These are phyloP conservation scores for Globisporangium yorkense DNA, from an alignment of 352 stramenopile genomes.

Conservation along the genomic window DNA sequence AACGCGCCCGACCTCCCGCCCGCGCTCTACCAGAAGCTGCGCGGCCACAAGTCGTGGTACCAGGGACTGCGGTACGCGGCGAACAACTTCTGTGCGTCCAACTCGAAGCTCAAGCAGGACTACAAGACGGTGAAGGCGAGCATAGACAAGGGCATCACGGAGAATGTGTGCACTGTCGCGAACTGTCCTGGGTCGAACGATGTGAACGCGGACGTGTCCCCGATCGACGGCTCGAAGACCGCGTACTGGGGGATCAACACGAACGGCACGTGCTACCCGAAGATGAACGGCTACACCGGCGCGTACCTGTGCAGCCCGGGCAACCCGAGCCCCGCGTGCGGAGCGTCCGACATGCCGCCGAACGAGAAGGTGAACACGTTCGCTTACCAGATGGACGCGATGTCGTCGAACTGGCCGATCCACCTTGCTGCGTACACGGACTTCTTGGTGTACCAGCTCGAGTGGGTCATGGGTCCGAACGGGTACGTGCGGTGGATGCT, in stretches of 20 bases:
- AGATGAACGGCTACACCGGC: constrained; percentile 58
- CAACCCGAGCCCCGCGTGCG: constrained; percentile 32
- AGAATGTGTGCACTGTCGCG: constrained; percentile 33
- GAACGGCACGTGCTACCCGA: constrained; percentile 56
- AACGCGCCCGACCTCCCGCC: constrained; percentile 40
- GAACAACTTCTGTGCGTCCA: constrained; percentile 48
- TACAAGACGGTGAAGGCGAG: constrained; percentile 31
- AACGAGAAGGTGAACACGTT: constrained; percentile 36
- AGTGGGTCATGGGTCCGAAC: constrained; percentile 52
- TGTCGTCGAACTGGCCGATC: constrained; percentile 89
- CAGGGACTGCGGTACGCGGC: constrained; percentile 47
- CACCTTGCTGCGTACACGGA: constrained; percentile 74
- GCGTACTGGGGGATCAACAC: constrained; percentile 51
- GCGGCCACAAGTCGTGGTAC: constrained; percentile 69
- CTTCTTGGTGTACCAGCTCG: constrained; percentile 64
- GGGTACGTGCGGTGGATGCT: constrained; percentile 78
- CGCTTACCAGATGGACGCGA: constrained; percentile 89
- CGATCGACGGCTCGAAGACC: constrained; percentile 25
- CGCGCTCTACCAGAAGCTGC: constrained; percentile 30
- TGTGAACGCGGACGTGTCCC: constrained; percentile 34
- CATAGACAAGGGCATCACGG: constrained; percentile 34
- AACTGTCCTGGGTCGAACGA: constrained; percentile 51
- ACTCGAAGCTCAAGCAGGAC: constrained; percentile 20
- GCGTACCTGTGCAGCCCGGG: constrained; percentile 50
- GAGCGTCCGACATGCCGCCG: constrained; percentile 4